Conservation (phyloP, 345 rosid genomes). For the Eucalyptus sp. region DNA sequence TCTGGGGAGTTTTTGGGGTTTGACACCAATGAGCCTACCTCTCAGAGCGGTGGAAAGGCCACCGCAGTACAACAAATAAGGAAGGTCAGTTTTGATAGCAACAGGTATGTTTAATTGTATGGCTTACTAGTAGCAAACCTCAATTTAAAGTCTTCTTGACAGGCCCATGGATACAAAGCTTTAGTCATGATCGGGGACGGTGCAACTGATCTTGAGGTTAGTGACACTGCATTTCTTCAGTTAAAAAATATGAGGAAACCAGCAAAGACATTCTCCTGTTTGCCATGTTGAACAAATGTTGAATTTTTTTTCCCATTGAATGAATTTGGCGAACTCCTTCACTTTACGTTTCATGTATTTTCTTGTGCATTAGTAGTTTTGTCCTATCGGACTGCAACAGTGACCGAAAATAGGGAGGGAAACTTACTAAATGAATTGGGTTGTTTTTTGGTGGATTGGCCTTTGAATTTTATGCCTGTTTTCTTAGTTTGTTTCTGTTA, state of each 20-base stretch:
- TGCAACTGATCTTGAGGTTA: constrained; percentile 94
- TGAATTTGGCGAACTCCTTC: background rate
- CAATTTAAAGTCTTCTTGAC: background rate
- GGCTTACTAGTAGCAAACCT: background rate
- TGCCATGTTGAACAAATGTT: background rate
- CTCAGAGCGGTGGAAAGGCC: constrained; percentile 96
- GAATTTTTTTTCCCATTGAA: background rate
- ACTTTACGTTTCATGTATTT: background rate
- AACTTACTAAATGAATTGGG: background rate
- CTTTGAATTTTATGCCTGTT: background rate
- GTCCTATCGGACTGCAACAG: background rate
- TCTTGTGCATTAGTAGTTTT: background rate
- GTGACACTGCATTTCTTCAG: background rate
- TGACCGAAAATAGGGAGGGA: background rate
- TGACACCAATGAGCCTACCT: constrained; percentile 82
- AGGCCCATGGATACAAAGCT: constrained; percentile 63
- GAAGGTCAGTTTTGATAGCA: constrained; percentile 24
- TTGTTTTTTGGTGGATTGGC: background rate
- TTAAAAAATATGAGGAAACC: background rate
- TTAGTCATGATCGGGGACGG: constrained; percentile 98
- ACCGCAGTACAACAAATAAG: constrained; percentile 78
- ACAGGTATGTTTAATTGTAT: background rate
- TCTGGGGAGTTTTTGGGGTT: constrained; percentile 76
- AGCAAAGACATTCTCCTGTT: background rate
- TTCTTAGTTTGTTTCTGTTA: background rate